A percentile compares a stretch with the other conserved stretches of the same genome.
phyloP scores from a whole-genome alignment of 225 moss, liverwort and hornwort genomes.

The Pseudisothecium myosuroides region DNA sequence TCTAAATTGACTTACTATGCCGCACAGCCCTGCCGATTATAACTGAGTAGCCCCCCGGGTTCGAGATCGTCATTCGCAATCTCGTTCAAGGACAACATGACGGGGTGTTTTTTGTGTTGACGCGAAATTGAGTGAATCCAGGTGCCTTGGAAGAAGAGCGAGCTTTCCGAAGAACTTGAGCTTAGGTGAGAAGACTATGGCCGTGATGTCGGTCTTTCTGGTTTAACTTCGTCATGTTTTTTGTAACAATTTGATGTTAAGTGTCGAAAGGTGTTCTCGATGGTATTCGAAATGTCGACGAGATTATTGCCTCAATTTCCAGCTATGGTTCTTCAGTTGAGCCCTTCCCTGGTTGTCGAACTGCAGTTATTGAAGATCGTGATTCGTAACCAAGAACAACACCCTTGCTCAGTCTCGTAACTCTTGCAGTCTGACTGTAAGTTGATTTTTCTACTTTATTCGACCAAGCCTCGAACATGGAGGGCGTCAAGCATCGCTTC shows the following conservation, averaged over 20 bases:
- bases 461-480: not conserved
- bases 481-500: not conserved
- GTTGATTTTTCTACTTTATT: not conserved
- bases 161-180: not conserved
- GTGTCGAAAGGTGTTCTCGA: not conserved
- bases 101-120: too few relatives aligned
- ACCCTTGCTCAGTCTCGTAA: not conserved
- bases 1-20: too few relatives aligned
- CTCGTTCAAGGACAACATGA: too few relatives aligned
- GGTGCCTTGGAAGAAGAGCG: not conserved
- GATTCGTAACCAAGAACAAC: too few relatives aligned
- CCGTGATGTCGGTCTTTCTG: not conserved
- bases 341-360: not conserved
- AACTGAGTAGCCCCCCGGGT: too few relatives aligned
- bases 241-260: not conserved
- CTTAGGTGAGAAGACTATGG: not conserved
- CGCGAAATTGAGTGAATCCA: too few relatives aligned
- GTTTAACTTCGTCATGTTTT: not conserved
- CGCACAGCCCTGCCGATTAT: too few relatives aligned
- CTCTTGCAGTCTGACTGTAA: not conserved
- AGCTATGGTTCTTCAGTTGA: not conserved
- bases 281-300: not conserved
- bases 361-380: not conserved
- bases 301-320: not conserved
- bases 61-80: too few relatives aligned